Evolutionary conservation across 345 rosid genomes (phyloP), one percentile per base, ranked within the genome.

Genomic region (Brassica incana): DNA sequence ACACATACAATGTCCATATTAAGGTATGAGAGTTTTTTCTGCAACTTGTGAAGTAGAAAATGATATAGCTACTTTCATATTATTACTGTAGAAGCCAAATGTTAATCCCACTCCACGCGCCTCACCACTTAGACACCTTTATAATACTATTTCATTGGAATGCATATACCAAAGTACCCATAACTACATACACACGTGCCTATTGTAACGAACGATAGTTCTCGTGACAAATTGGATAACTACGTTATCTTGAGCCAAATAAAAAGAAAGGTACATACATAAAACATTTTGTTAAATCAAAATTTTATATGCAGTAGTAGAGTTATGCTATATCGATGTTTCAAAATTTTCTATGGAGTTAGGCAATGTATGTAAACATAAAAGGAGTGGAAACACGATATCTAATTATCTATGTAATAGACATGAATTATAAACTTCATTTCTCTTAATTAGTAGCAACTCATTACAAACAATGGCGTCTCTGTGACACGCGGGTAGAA

Each of bases 1-100:
- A 78, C 82, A 78, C 77, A 76, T 66, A 65, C 27, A 14, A 6
- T 27, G 9, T 66, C 83, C 86, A 79, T 85, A 85, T 85, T 85
- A 85, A 87, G 90, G 88, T 74, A 40, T 12, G 63, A 73, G 88
- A 83, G 79, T 82, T 77, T 82, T 74, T 81, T 78, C 82, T 81
- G 81, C 81, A 33, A 18, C 81, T 63, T 85, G 80, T 80, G 84
- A 78, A 71, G 85, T 75, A 75, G 78, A 80, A 82, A 69, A 60
- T 72, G 77, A 77, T 75, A 66, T 68, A 45, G 27, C 70, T 79
- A 12, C 69, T 66, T 69, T 73, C 78, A 54, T 74, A 11, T 45
- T 8, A 8, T 40, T 59, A 36, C 43, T 8, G 43, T 67, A 32
- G 29, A 79, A 29, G 36, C 45, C 30, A 59, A 25, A 50, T 71